phyloP scores from a whole-genome alignment of 768 basidiomycete species.

The Dentipellis fragilis region DNA sequence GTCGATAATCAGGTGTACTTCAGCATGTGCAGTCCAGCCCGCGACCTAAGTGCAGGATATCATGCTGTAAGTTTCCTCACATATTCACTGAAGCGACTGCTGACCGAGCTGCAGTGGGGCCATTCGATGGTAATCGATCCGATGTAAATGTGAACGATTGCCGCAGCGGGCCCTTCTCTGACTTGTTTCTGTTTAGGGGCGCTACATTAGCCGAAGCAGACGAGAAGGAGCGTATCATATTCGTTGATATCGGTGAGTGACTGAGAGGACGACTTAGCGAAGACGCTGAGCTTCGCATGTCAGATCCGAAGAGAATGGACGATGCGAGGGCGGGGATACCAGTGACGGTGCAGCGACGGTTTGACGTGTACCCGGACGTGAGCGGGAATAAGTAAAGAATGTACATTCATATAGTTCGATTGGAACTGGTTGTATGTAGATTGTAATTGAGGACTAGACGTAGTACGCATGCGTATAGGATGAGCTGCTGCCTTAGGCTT shows the following conservation, averaged over 20 bases:
- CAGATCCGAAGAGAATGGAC: constrained; percentile 52
- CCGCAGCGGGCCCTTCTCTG: constrained; percentile 3
- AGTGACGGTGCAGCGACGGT: constrained; percentile 83
- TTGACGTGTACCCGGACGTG: constrained; percentile 86
- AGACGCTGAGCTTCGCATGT: no score
- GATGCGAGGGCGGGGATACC: constrained; percentile 78
- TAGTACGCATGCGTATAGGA: no score
- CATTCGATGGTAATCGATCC: constrained; percentile 90
- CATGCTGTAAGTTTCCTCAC: constrained; percentile 57
- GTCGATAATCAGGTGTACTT: constrained; percentile 97
- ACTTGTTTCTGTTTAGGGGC: constrained; percentile 38
- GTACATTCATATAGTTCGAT: constrained; percentile 1
- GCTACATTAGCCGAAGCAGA: constrained; percentile 62
- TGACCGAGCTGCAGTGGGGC: constrained; percentile 53
- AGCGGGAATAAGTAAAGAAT: constrained; percentile 22
- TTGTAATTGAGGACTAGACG: no score
- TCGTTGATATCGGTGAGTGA: constrained; percentile 68
- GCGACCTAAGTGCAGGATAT: constrained; percentile 72
- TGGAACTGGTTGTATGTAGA: no score
- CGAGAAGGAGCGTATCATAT: constrained; percentile 72
- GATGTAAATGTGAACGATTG: constrained; percentile 37
- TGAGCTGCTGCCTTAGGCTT: no score
- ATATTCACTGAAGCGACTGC: background rate
- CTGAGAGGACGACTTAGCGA: no score
- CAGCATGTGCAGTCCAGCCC: constrained; percentile 91